phyloP scores from a whole-genome alignment of 495 filamentous ascomycete genomes.

The Xylaria longipes region DNA sequence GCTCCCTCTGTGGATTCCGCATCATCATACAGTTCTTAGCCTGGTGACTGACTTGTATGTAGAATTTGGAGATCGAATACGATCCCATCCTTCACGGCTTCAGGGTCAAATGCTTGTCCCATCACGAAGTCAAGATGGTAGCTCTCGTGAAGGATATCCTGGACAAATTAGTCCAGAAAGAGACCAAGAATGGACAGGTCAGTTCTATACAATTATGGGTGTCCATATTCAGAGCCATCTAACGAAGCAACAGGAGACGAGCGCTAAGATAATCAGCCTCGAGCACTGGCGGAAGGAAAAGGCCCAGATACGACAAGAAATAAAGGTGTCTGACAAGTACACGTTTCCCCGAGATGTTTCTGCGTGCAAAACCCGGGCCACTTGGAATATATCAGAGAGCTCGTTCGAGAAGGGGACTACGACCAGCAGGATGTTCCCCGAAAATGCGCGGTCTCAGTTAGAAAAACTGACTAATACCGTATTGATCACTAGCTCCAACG shows the following conservation, averaged over 20 bases:
- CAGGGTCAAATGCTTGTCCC: slow-evolving; percentile 39
- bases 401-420: slow-evolving; percentile 14
- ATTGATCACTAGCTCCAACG: slow-evolving; percentile 33
- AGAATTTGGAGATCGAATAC: slow-evolving; percentile 41
- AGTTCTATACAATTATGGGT: background rate
- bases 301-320: background rate
- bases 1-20: background rate
- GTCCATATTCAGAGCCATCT: background rate
- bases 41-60: slow-evolving; percentile 22
- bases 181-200: slow-evolving; percentile 33
- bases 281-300: slow-evolving; percentile 1
- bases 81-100: slow-evolving; percentile 36
- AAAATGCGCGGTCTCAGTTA: slow-evolving; percentile 32
- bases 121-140: slow-evolving; percentile 33
- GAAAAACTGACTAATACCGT: slow-evolving; percentile 34
- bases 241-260: slow-evolving; percentile 6
- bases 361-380: background rate
- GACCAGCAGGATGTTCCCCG: slow-evolving; percentile 29
- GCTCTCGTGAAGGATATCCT: slow-evolving; percentile 26
- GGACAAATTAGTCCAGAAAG: slow-evolving; percentile 33
- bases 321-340: background rate
- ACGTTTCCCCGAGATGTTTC: slow-evolving; percentile 29
- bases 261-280: background rate
- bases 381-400: slow-evolving; percentile 30
- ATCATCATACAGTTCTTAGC: background rate